Conservation (phyloP, 768 basidiomycete genomes). For the Lentinula sp. region DNA sequence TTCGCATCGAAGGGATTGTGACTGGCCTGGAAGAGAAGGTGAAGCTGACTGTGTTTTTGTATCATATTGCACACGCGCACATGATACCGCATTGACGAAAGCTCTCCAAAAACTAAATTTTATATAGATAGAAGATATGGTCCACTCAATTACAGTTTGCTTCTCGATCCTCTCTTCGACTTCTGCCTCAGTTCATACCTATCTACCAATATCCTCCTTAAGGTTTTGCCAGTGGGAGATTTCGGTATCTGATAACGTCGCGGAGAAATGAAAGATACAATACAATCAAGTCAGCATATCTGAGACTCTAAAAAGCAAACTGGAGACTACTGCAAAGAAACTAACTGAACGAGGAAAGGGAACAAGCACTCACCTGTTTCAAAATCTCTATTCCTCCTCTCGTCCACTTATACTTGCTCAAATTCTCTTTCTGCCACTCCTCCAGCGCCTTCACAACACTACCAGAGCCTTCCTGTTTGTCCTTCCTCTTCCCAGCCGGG, state of each 20-base stretch:
- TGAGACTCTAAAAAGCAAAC: background rate
- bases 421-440: constrained; percentile 51
- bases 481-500: constrained; percentile 37
- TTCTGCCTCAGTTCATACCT: constrained; percentile 35
- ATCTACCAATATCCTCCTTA: constrained; percentile 58
- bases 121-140: too few relatives aligned
- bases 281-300: background rate
- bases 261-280: too few relatives aligned
- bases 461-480: constrained; percentile 23
- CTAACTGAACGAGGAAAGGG: background rate
- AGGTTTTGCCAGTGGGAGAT: constrained; percentile 65
- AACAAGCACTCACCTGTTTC: constrained; percentile 40
- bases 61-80: too few relatives aligned
- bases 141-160: background rate
- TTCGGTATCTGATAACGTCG: constrained; percentile 54
- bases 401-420: constrained; percentile 75
- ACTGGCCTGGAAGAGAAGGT: too few relatives aligned
- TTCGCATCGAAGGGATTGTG: too few relatives aligned
- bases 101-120: too few relatives aligned
- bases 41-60: too few relatives aligned
- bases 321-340: background rate
- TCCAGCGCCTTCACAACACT: constrained; percentile 43
- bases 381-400: constrained; percentile 67
- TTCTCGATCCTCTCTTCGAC: background rate
- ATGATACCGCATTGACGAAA: too few relatives aligned